Evolutionary conservation across 1,139 yeast genomes (phyloP).

Genomic region (Lodderomyces pseudojiufengensis): DNA sequence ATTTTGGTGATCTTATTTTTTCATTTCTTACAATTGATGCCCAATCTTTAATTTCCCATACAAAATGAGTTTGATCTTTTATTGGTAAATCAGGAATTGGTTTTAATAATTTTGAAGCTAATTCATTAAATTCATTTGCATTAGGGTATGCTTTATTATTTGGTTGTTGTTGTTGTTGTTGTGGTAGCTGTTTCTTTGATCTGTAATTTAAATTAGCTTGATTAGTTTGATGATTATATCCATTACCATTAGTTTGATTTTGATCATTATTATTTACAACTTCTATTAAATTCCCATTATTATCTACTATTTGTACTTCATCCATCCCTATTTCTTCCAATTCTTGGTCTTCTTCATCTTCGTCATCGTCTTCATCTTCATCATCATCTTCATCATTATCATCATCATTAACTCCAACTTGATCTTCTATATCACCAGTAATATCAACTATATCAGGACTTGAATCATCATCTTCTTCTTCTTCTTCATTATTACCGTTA

Average conservation of each 20-base stretch:
- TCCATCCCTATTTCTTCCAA: slow-evolving; percentile 6
- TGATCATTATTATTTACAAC: slow-evolving; percentile 1
- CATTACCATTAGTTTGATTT: neutral
- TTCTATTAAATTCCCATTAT: slow-evolving; percentile 6
- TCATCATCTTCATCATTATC: slow-evolving; percentile 5
- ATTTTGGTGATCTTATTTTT: slow-evolving; percentile 50
- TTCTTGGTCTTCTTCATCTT: slow-evolving; percentile 9
- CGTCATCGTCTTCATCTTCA: slow-evolving; percentile 5
- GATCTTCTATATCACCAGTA: slow-evolving; percentile 10
- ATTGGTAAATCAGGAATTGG: slow-evolving; percentile 45
- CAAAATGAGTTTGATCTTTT: slow-evolving; percentile 40
- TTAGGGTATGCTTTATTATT: slow-evolving; percentile 15
- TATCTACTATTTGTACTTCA: slow-evolving; percentile 6
- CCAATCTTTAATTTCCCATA: slow-evolving; percentile 81
- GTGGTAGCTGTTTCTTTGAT: neutral
- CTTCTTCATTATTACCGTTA: slow-evolving; percentile 3
- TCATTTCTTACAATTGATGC: slow-evolving; percentile 40
- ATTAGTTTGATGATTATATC: neutral
- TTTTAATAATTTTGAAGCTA: slow-evolving; percentile 34
- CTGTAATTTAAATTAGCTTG: neutral
- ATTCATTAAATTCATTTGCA: slow-evolving; percentile 30
- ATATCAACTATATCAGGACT: slow-evolving; percentile 12
- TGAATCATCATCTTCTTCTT: slow-evolving; percentile 2
- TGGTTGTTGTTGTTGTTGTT: slow-evolving; percentile 1
- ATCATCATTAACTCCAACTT: too few species aligned